Percentiles rank a stretch among this genome's conserved stretches.
Conservation (phyloP, 768 basidiomycete species). For the Lactarius indigo region DNA sequence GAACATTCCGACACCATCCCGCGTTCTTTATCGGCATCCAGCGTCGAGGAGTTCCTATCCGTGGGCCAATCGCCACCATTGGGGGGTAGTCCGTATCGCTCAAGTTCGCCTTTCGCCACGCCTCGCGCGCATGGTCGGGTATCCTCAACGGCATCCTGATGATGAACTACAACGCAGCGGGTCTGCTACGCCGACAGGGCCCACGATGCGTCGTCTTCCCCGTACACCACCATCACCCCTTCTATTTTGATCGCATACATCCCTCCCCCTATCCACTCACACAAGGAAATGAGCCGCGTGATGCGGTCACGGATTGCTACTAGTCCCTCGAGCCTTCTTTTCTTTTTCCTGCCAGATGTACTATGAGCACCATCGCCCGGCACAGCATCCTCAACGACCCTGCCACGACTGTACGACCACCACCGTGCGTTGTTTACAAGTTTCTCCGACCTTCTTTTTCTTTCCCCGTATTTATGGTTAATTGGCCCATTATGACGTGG, state of each 20-base stretch:
- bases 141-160: constrained; percentile 11
- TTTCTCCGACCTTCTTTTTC: not conserved
- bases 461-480: constrained; percentile 22
- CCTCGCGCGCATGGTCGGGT: constrained; percentile 16
- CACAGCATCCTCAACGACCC: constrained; percentile 11
- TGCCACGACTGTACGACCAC: constrained; percentile 23
- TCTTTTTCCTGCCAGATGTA: constrained; percentile 11
- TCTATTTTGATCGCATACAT: not conserved
- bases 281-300: constrained; percentile 14
- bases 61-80: constrained; percentile 19
- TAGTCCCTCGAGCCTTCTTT: not conserved
- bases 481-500: constrained; percentile 18
- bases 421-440: not conserved
- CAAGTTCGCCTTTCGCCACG: constrained; percentile 17
- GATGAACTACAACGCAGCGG: constrained; percentile 23
- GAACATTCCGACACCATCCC: constrained; percentile 33
- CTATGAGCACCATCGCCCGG: constrained; percentile 10
- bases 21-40: constrained; percentile 50
- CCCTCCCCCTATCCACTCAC: not conserved
- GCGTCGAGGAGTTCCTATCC: constrained; percentile 49
- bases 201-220: not conserved
- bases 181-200: constrained; percentile 21
- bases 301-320: constrained; percentile 9
- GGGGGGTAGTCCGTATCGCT: not conserved
- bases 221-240: constrained; percentile 17